These are phyloP conservation scores for Pseudodiploospora longispora DNA, from an alignment of 2,329 filamentous ascomycete genomes.

Conservation along the genomic window DNA sequence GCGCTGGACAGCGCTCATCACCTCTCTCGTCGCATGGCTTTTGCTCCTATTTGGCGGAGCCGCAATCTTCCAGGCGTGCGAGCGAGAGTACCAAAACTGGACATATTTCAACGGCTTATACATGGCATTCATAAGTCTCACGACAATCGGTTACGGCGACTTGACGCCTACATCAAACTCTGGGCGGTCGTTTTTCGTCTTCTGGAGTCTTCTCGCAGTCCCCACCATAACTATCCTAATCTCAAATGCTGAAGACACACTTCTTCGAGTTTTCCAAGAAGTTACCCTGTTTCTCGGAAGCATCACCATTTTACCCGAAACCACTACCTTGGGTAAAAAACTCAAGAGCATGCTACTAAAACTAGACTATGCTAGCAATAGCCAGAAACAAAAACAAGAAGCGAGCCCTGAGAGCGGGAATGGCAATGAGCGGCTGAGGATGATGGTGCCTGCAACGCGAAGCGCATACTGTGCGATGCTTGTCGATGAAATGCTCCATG, in stretches of 20 bases:
- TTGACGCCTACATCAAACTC: slow-evolving; percentile 67
- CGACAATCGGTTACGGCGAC: slow-evolving; percentile 86
- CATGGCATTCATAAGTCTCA: slow-evolving; percentile 74
- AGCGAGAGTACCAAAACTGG: slow-evolving; percentile 50
- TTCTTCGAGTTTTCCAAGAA: slow-evolving; percentile 56
- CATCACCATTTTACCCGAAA: slow-evolving; percentile 52
- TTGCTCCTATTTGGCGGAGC: slow-evolving; percentile 77
- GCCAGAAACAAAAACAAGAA: no score
- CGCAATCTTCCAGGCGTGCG: slow-evolving; percentile 55
- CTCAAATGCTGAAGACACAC: slow-evolving; percentile 74
- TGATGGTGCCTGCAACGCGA: no score
- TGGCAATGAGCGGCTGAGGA: no score
- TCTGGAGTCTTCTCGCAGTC: slow-evolving; percentile 80
- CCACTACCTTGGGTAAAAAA: no score
- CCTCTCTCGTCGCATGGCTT: slow-evolving; percentile 61
- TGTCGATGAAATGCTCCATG: no score
- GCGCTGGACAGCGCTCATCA: slow-evolving; percentile 63
- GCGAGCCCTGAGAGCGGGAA: no score
- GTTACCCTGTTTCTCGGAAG: slow-evolving; percentile 48
- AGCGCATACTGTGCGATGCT: no score
- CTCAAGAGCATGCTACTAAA: no score
- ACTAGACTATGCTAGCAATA: no score
- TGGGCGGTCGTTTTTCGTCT: slow-evolving; percentile 81
- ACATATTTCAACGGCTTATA: slow-evolving; percentile 76
- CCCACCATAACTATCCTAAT: slow-evolving; percentile 85